Evolutionary conservation across 495 filamentous ascomycete species (phyloP).

Genomic region (Tuber melanosporum): DNA sequence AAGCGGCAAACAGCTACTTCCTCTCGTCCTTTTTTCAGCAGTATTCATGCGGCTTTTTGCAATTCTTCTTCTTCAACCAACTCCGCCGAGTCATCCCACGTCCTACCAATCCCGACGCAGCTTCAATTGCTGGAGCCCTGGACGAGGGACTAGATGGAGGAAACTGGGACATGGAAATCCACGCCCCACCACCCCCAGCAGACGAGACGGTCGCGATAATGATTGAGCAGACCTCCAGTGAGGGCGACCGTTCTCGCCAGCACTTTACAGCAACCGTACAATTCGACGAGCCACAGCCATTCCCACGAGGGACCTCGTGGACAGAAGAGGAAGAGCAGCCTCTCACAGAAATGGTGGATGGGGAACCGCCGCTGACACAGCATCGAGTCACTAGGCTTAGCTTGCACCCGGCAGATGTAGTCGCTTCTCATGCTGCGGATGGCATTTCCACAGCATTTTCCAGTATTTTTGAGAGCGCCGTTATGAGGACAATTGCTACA

Average conservation of each 20-base stretch:
- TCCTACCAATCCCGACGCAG: conserved; percentile 31
- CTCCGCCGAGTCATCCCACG: conserved; percentile 32
- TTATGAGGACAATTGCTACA: conserved; percentile 34
- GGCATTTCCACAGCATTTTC: conserved; percentile 36
- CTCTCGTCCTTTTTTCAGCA: conserved; percentile 37
- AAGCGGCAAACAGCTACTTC: conserved; percentile 30
- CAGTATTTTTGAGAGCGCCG: conserved; percentile 31
- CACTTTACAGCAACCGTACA: conserved; percentile 35
- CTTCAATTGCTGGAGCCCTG: conserved; percentile 29
- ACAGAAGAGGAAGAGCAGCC: conserved; percentile 13
- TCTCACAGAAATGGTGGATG: conserved; percentile 12
- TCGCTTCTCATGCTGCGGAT: conserved; percentile 34
- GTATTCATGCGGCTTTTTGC: conserved; percentile 16
- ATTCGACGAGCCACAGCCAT: conserved; percentile 13
- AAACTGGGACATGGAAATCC: conserved; percentile 15
- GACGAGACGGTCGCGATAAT: conserved; percentile 32
- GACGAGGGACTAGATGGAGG: conserved; percentile 19
- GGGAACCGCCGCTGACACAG: conserved; percentile 19
- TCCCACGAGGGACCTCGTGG: conserved; percentile 13
- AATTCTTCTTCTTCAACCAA: conserved; percentile 30
- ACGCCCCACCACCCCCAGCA: conserved; percentile 1
- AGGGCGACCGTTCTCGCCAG: conserved; percentile 11
- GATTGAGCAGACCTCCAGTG: conserved; percentile 31
- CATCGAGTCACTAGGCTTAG: conserved; percentile 35
- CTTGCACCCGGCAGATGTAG: conserved; percentile 35